Conservation (phyloP, 805 yeast species). For the Hermanozyma aechmeae region DNA sequence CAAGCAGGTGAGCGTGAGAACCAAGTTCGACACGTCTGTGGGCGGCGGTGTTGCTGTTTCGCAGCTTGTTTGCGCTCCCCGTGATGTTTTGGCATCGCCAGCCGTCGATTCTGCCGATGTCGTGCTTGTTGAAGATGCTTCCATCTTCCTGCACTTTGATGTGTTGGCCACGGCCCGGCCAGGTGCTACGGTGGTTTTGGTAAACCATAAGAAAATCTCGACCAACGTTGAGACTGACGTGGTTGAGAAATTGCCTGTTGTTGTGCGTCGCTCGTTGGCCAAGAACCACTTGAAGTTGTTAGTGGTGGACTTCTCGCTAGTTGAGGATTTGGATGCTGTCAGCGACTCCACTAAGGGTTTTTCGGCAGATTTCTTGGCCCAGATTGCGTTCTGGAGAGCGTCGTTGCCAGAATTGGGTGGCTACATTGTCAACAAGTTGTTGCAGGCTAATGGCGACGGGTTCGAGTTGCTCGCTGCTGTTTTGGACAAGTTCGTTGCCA, state of each 20-base stretch:
- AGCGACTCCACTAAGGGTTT: conserved; percentile 61
- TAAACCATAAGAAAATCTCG: conserved; percentile 24
- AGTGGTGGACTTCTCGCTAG: conserved; percentile 50
- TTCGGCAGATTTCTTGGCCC: conserved; percentile 60
- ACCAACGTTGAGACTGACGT: conserved; percentile 36
- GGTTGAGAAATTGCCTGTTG: conserved; percentile 43
- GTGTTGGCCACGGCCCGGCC: conserved; percentile 50
- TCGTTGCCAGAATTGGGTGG: conserved; percentile 55
- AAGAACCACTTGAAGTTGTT: conserved; percentile 43
- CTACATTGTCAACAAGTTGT: conserved; percentile 64
- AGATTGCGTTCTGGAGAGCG: conserved; percentile 71
- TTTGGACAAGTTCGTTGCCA: conserved; percentile 54
- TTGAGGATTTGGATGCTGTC: conserved; percentile 50
- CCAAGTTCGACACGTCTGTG: conserved; percentile 61
- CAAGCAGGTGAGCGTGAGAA: conserved; percentile 44
- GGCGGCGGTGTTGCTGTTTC: conserved; percentile 73
- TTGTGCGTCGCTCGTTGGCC: conserved; percentile 44
- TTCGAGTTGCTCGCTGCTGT: conserved; percentile 73
- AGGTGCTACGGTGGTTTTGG: conserved; percentile 43
- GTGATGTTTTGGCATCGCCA: conserved; percentile 3
- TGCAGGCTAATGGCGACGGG: conserved; percentile 73
- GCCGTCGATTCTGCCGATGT: conserved; percentile 53
- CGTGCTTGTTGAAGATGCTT: conserved; percentile 52
- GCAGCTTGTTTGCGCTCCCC: conserved; percentile 36
- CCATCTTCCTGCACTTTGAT: conserved; percentile 48